Conservation (phyloP, 2,329 filamentous ascomycete species). For the Lasiodiplodia theobromae region DNA sequence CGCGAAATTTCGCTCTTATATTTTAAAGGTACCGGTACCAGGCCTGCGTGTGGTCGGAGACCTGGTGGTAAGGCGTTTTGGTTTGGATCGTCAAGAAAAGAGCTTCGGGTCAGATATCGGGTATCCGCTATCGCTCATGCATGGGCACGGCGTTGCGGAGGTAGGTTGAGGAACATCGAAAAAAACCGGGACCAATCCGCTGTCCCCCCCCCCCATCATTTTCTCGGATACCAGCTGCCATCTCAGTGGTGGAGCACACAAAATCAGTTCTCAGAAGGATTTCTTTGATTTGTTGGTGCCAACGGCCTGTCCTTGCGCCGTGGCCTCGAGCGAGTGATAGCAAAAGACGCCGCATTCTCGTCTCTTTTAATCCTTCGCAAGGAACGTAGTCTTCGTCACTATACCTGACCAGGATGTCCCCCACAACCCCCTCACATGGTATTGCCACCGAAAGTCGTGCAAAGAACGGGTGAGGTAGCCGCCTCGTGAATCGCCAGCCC, state of each 20-base stretch:
- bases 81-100: neutral
- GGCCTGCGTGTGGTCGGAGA: neutral
- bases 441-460: neutral
- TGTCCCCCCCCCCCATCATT: neutral
- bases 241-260: neutral
- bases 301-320: neutral
- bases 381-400: conserved; percentile 10
- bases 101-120: neutral
- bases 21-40: neutral
- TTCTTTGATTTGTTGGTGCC: conserved; percentile 6
- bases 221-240: neutral
- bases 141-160: conserved; percentile 12
- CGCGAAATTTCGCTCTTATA: neutral
- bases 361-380: conserved; percentile 13
- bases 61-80: conserved; percentile 10
- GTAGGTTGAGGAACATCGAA: neutral
- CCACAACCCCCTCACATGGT: neutral
- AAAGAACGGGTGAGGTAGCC: neutral
- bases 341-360: conserved; percentile 5
- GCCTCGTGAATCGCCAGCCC: neutral
- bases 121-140: neutral
- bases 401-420: neutral
- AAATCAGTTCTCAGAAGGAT: neutral
- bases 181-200: neutral
- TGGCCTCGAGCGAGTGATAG: conserved; percentile 10